Conservation (phyloP, 176 grass and related monocot genomes). For the Triticum timopheevii region DNA sequence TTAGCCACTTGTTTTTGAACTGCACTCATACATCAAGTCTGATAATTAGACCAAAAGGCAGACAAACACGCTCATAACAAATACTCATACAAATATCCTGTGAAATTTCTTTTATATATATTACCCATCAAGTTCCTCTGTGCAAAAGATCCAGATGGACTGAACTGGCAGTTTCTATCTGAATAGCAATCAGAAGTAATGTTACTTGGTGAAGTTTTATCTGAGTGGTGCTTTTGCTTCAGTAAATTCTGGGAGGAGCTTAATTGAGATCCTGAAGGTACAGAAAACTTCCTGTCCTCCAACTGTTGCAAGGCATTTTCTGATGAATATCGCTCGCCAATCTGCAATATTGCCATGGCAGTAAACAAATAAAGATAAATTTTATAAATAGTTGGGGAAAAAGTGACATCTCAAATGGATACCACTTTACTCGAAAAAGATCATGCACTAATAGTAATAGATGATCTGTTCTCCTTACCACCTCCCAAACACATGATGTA, state of each 20-base stretch:
- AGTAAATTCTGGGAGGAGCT: conserved; percentile 40
- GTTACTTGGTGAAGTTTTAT: conserved; percentile 61
- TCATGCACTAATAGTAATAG: neutral
- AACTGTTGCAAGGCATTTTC: conserved; percentile 46
- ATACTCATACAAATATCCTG: neutral
- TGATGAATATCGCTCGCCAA: conserved; percentile 49
- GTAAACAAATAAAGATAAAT: conserved; percentile 11
- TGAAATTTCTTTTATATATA: neutral
- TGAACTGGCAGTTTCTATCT: conserved; percentile 39
- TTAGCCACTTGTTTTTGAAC: conserved; percentile 44
- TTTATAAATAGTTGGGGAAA: neutral
- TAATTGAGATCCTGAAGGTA: conserved; percentile 44
- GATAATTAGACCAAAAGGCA: conserved; percentile 13
- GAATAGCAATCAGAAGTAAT: conserved; percentile 63
- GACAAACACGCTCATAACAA: conserved; percentile 21
- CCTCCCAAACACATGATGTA: neutral
- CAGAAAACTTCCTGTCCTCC: conserved; percentile 45
- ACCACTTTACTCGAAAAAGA: conserved; percentile 3
- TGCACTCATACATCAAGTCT: conserved; percentile 23
- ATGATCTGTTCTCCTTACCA: neutral
- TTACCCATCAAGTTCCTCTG: conserved; percentile 52
- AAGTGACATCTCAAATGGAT: neutral
- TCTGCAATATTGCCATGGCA: conserved; percentile 43
- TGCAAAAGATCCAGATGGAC: conserved; percentile 40
- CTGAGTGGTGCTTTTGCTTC: conserved; percentile 52